These are phyloP conservation scores for Phylloporus gajari DNA, from an alignment of 1,284 basidiomycete species.

Conservation along the genomic window DNA sequence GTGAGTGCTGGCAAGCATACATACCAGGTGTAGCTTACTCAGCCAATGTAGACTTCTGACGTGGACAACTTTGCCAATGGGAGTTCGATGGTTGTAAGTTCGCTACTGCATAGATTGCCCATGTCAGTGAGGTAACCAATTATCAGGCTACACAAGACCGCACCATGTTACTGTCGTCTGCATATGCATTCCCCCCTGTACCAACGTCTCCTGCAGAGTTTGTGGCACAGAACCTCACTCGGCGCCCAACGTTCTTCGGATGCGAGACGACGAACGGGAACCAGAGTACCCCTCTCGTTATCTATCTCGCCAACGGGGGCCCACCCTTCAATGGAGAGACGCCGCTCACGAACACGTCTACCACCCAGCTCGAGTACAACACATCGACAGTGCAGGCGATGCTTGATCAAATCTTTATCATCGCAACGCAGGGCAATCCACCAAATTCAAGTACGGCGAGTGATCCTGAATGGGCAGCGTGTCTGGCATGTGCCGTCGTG, in stretches of 20 bases:
- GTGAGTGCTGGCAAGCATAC: slow-evolving; percentile 37
- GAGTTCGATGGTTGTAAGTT: slow-evolving; percentile 53
- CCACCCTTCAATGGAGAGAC: slow-evolving; percentile 51
- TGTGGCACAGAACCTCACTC: slow-evolving; percentile 47
- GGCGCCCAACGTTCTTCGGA: slow-evolving; percentile 58
- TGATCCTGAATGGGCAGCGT: slow-evolving; percentile 56
- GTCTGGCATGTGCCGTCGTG: slow-evolving; percentile 56
- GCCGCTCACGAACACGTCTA: slow-evolving; percentile 55
- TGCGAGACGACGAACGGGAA: slow-evolving; percentile 44
- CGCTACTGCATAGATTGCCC: neutral
- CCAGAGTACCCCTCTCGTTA: slow-evolving; percentile 46
- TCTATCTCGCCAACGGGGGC: slow-evolving; percentile 56
- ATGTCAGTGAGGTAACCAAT: neutral
- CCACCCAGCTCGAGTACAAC: slow-evolving; percentile 46
- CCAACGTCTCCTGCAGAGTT: slow-evolving; percentile 47
- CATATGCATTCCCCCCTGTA: slow-evolving; percentile 55
- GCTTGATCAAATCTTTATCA: slow-evolving; percentile 52
- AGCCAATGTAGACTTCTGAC: slow-evolving; percentile 39
- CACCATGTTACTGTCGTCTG: slow-evolving; percentile 46
- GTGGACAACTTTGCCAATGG: slow-evolving; percentile 52
- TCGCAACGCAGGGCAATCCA: slow-evolving; percentile 54
- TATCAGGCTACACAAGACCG: slow-evolving; percentile 53
- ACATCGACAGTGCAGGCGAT: slow-evolving; percentile 49
- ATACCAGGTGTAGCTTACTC: neutral
- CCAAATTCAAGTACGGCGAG: slow-evolving; percentile 14